A percentile compares a stretch with the other conserved stretches of the same genome.
Conservation (phyloP, 805 yeast genomes). For the Saturnispora hagleri region DNA sequence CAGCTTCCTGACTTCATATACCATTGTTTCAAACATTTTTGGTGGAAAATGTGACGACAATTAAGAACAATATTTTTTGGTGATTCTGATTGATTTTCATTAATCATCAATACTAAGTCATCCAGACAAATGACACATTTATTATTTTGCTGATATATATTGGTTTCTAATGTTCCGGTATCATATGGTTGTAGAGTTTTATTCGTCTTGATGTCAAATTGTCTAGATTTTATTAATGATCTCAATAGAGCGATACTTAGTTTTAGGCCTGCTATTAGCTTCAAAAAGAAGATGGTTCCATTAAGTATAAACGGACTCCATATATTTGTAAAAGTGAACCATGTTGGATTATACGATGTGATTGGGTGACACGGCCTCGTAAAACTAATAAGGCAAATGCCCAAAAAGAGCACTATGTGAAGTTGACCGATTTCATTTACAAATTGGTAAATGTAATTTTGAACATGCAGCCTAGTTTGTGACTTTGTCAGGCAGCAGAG, state of each 20-base stretch:
- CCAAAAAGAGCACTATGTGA: slow-evolving; percentile 7
- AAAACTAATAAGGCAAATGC: slow-evolving; percentile 9
- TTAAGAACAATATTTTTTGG: slow-evolving; percentile 6
- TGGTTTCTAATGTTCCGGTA: background rate
- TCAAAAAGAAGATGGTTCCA: slow-evolving; percentile 11
- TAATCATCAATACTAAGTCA: background rate
- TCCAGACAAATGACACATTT: slow-evolving; percentile 16
- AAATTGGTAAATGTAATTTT: slow-evolving; percentile 10
- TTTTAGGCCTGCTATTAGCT: slow-evolving; percentile 12
- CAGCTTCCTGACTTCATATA: slow-evolving; percentile 12
- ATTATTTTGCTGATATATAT: slow-evolving; percentile 10
- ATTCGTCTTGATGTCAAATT: slow-evolving; percentile 10
- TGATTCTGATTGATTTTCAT: background rate
- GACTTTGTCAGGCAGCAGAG: slow-evolving; percentile 12
- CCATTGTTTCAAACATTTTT: slow-evolving; percentile 16
- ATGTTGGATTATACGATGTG: slow-evolving; percentile 1
- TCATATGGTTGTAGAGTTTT: background rate
- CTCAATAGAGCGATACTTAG: slow-evolving; percentile 12
- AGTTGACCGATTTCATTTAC: slow-evolving; percentile 7
- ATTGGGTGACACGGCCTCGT: slow-evolving; percentile 6
- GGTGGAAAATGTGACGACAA: slow-evolving; percentile 16
- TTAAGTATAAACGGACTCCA: slow-evolving; percentile 13
- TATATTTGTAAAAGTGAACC: slow-evolving; percentile 8
- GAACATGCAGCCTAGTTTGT: slow-evolving; percentile 10
- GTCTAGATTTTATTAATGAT: slow-evolving; percentile 13